Evolutionary conservation across 169 alveolate species (phyloP).

Genomic region (Babesia ovata): DNA sequence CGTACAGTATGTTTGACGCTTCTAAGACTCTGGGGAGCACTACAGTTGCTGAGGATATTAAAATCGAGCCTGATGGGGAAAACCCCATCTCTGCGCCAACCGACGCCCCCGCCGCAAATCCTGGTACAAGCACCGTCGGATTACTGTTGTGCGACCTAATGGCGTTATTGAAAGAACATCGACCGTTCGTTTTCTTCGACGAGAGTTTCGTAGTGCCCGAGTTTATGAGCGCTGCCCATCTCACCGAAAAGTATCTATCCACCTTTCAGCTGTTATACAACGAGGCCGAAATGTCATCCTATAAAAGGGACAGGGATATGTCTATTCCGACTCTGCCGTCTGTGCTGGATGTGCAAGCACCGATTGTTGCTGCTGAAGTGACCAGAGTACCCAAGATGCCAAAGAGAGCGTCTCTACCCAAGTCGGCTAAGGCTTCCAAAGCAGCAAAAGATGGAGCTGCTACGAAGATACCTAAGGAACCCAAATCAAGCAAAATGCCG

Average conservation of each 20-base stretch:
- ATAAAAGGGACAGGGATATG: no score
- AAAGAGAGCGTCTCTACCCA: background rate
- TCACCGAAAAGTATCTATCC: constrained; percentile 3
- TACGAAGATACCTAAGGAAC: background rate
- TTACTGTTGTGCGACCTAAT: constrained; percentile 2
- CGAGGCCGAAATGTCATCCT: no score
- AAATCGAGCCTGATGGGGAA: background rate
- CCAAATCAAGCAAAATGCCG: background rate
- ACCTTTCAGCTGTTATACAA: background rate
- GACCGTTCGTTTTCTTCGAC: constrained; percentile 29
- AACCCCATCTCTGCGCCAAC: background rate
- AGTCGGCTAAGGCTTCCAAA: background rate
- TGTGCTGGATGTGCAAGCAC: background rate
- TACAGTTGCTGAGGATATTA: background rate
- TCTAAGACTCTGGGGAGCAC: background rate
- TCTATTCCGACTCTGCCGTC: no score
- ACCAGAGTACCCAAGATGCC: background rate
- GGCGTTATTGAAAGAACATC: constrained; percentile 2
- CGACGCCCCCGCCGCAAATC: background rate
- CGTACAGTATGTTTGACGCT: background rate
- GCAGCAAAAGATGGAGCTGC: background rate
- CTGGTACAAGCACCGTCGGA: background rate
- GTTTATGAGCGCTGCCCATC: background rate
- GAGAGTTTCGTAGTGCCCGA: constrained; percentile 25
- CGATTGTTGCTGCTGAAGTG: background rate